A percentile compares a stretch with the other conserved stretches of the same genome.
phyloP scores from a whole-genome alignment of 2,329 filamentous ascomycete species.

The Microdochium paspali region DNA sequence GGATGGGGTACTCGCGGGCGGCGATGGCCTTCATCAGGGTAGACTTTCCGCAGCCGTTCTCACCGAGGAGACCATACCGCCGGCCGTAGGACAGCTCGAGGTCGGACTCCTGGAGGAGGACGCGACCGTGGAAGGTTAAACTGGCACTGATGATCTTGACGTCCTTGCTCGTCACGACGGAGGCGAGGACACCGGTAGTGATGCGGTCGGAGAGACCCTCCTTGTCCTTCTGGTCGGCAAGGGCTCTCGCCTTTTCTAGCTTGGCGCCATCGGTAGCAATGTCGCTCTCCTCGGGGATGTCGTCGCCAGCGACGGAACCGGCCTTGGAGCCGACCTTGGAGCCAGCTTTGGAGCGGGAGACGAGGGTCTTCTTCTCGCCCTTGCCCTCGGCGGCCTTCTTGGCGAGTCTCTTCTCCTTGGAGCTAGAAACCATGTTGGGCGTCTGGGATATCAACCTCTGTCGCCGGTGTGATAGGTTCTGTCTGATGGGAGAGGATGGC shows the following conservation, averaged over 20 bases:
- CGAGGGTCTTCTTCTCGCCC: constrained; percentile 67
- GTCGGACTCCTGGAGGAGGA: constrained; percentile 87
- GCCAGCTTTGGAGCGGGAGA: constrained; percentile 54
- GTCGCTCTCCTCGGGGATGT: constrained; percentile 49
- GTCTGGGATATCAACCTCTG: neutral
- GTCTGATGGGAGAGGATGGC: neutral
- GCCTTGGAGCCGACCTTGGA: constrained; percentile 61
- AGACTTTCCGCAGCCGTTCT: constrained; percentile 99
- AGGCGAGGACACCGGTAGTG: constrained; percentile 92
- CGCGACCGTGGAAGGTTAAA: constrained; percentile 94
- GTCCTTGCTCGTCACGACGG: constrained; percentile 76
- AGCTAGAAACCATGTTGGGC: constrained; percentile 54
- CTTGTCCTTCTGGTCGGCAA: constrained; percentile 90
- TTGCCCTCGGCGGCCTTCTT: constrained; percentile 66
- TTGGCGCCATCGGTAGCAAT: constrained; percentile 64
- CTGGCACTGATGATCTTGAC: constrained; percentile 94
- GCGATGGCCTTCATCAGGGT: constrained; percentile 95
- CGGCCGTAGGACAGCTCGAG: constrained; percentile 89
- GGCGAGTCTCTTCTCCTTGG: constrained; percentile 63
- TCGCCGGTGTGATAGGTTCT: neutral
- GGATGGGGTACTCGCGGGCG: constrained; percentile 89
- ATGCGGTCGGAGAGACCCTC: constrained; percentile 94
- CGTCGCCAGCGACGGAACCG: constrained; percentile 63
- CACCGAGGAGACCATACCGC: constrained; percentile 88
- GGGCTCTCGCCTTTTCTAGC: constrained; percentile 72